phyloP scores from a whole-genome alignment of 2,329 filamentous ascomycete species.

The Pseudocercospora macadamiae region DNA sequence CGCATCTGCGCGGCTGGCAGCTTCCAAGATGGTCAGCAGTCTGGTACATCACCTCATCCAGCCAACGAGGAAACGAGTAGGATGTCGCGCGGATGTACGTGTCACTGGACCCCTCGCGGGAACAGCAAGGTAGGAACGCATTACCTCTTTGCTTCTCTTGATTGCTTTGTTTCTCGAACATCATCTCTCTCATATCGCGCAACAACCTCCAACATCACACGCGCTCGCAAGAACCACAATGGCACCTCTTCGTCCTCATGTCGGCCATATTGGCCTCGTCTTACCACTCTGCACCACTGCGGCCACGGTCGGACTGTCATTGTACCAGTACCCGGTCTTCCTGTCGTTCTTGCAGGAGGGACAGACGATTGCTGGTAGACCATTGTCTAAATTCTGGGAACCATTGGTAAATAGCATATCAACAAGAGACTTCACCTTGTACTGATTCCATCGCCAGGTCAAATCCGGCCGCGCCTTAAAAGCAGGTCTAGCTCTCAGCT shows the following conservation, averaged over 20 bases:
- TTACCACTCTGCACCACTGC: constrained; percentile 35
- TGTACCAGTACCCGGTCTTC: constrained; percentile 36
- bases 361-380: constrained; percentile 28
- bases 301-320: constrained; percentile 35
- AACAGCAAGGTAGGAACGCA: background rate
- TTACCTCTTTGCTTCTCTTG: background rate
- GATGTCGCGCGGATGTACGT: constrained; percentile 5
- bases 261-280: constrained; percentile 34
- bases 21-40: constrained; percentile 21
- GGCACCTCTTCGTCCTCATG: constrained; percentile 31
- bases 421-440: background rate
- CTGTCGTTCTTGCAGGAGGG: constrained; percentile 27
- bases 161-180: constrained; percentile 5
- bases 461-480: constrained; percentile 28
- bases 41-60: constrained; percentile 13
- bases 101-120: constrained; percentile 1
- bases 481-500: constrained; percentile 23
- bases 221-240: constrained; percentile 17
- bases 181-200: background rate
- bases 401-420: constrained; percentile 17
- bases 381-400: constrained; percentile 34
- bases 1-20: too few relatives aligned
- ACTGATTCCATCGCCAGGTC: constrained; percentile 18
- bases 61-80: constrained; percentile 9
- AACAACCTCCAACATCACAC: background rate